Conservation (phyloP, 176 grass and related monocot genomes). For the Avena insularis region DNA sequence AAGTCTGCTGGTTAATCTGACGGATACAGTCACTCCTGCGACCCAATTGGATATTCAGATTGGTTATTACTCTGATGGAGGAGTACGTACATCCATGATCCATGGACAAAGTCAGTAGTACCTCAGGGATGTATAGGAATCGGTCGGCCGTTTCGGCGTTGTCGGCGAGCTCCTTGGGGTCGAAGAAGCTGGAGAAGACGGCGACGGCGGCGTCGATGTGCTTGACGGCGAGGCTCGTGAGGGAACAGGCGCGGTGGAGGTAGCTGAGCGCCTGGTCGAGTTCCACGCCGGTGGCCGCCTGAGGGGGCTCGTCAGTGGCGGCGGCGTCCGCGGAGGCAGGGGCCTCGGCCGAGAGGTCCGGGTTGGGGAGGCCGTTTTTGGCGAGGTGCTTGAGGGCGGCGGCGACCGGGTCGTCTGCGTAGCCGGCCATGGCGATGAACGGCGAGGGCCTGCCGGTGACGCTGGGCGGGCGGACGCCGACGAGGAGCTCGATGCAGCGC, state of each 20-base stretch:
- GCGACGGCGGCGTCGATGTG: background rate
- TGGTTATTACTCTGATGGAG: background rate
- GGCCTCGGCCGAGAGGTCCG: background rate
- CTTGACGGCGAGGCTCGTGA: background rate
- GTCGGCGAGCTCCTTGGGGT: background rate
- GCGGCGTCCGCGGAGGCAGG: background rate
- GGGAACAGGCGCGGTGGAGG: background rate
- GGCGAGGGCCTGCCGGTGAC: background rate
- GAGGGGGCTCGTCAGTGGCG: background rate
- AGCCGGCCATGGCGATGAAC: background rate
- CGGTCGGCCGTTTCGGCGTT: background rate
- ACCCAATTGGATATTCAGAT: background rate
- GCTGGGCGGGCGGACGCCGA: background rate
- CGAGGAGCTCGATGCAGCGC: conserved; percentile 11
- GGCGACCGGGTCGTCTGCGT: background rate
- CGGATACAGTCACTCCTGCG: background rate
- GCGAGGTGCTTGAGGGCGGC: background rate
- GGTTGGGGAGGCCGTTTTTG: background rate
- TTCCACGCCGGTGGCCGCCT: background rate
- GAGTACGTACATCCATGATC: background rate
- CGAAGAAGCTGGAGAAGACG: background rate
- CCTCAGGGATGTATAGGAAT: background rate
- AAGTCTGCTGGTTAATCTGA: background rate
- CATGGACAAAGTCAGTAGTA: background rate
- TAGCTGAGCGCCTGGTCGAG: background rate